Base-by-base conservation (phyloP, 345 rosid genomes). In the Triadica sebifera region DNA sequence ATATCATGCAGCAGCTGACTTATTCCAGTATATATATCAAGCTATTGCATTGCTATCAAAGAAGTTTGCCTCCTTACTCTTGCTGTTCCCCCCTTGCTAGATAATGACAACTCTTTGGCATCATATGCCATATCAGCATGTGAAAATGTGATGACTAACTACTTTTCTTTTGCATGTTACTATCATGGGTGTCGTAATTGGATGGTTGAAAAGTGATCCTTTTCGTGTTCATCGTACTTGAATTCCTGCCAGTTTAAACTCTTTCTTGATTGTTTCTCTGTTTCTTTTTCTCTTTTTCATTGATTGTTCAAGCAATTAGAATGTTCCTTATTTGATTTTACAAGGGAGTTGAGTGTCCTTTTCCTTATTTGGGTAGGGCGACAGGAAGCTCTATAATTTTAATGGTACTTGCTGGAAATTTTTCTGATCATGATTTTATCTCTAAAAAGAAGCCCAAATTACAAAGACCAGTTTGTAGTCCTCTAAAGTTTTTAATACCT, bases 1-100 rank as follows among this genome's bases (percentile, higher is more conserved):
- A 38, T 25, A 67, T 38, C 56, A 0, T 62, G 22, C 74, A 25
- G 49, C 7, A 0, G 67, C 71, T 59, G 55, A 50, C 69, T 72
- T 47, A 25, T 60, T 63, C 55, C 52, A 47, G 25, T 20, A 19
- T 51, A 9, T 60, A 17, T 20, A 65, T 65, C 24, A 9, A 34
- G 38, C 13, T 6, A 60, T 12, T 29, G 19, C 8, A 12, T 59
- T 66, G 38, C 34, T 22, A 2, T 45, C 15, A 8, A 61, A 63
- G 45, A 73, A 72, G 25, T 56, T 46, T 59, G 17, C 58, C 55
- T 61, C 64, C 57, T 58, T 43, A 38, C 68, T 29, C n/a, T 62
- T 9, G 0, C 59, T 3, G 7, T 49, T 67, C 57, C 57, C 51
- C 49, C 67, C 24, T 49, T 24, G 55, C n/a, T 19, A 45, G 50